These are phyloP conservation scores for Populus deltoides DNA, from an alignment of 345 rosid genomes.

Conservation along the genomic window DNA sequence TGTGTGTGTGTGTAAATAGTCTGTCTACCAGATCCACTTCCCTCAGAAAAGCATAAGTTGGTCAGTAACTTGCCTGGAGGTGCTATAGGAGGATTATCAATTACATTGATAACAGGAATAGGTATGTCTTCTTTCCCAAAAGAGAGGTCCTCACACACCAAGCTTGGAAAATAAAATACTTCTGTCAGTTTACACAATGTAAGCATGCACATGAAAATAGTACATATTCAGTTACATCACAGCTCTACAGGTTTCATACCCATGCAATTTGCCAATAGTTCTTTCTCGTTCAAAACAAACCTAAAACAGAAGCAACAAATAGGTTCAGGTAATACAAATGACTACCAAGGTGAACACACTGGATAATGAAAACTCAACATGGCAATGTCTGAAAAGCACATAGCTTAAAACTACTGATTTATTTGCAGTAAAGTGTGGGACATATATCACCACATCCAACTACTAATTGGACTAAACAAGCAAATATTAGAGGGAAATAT, in stretches of 20 bases:
- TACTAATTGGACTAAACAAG: background rate
- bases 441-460: background rate
- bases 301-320: constrained; percentile 24
- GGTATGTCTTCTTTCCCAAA: constrained; percentile 18
- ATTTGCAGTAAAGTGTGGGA: background rate
- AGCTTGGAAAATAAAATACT: constrained; percentile 12
- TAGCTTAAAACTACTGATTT: background rate
- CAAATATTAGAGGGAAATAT: background rate
- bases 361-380: background rate
- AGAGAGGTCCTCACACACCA: constrained; percentile 26
- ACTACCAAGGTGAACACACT: background rate
- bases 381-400: background rate
- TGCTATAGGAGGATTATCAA: constrained; percentile 15
- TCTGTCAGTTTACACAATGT: background rate
- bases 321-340: background rate
- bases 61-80: constrained; percentile 24
- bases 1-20: no score
- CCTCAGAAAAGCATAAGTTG: background rate
- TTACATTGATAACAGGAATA: constrained; percentile 22
- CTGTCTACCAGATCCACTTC: background rate
- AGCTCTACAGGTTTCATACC: constrained; percentile 27
- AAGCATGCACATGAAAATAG: background rate
- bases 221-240: background rate
- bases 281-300: constrained; percentile 19
- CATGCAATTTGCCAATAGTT: constrained; percentile 9